Evolutionary conservation across 441 rosid species (phyloP).

Genomic region (Euphorbia corollata): DNA sequence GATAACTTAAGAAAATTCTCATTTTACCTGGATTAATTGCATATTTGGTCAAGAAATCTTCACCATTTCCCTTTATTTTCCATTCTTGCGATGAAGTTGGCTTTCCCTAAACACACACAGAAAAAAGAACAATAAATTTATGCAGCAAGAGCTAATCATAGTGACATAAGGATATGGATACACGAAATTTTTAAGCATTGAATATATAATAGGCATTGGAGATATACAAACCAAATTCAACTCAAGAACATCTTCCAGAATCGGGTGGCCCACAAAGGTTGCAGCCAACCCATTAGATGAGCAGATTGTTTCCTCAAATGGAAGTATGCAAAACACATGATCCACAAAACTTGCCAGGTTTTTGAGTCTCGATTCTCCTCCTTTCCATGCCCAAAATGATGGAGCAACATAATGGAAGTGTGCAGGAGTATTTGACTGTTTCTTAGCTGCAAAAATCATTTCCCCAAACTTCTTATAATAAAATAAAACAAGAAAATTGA

Average conservation of each 20-base stretch:
- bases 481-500: conserved; percentile 23
- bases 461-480: conserved; percentile 40
- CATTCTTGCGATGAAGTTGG: conserved; percentile 26
- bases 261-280: conserved; percentile 80
- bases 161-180: neutral
- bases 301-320: conserved; percentile 60
- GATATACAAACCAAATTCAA: conserved; percentile 41
- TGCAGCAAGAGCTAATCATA: conserved; percentile 5
- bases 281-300: conserved; percentile 57
- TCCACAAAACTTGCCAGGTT: conserved; percentile 63
- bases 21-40: conserved; percentile 52
- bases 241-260: conserved; percentile 67
- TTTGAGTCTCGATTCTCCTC: conserved; percentile 71
- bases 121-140: neutral
- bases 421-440: conserved; percentile 28
- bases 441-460: conserved; percentile 65
- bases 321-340: conserved; percentile 85
- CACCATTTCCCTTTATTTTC: conserved; percentile 43
- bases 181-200: neutral
- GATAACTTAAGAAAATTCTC: conserved; percentile 8
- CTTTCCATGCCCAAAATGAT: conserved; percentile 97
- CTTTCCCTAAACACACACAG: conserved; percentile 40
- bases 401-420: conserved; percentile 91
- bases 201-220: neutral
- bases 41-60: conserved; percentile 34